Base-by-base conservation (phyloP, 1,284 basidiomycete genomes). In the Somion occarium region DNA sequence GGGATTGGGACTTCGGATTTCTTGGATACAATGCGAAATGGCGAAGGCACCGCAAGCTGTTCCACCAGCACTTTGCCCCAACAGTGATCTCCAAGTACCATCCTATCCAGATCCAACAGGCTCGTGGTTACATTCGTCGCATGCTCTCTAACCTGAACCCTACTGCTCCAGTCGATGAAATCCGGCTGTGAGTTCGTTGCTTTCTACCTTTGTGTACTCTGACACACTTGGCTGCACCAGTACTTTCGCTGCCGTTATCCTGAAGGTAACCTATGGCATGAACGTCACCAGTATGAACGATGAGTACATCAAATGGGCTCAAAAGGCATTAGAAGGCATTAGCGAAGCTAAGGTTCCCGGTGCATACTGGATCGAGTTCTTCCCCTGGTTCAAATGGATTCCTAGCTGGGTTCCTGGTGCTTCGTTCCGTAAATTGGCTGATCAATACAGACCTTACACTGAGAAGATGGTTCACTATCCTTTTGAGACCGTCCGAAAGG, bases 11-110 rank as follows among this genome's bases (percentile, higher is more conserved):
- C 5, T 58, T 74, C 19, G 64, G 64, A 5, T 57, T 70, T 26
- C 55, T 61, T 49, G 58, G 46, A 34, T 73, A 71, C 48, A 67
- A 67, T 1, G 61, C 64, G 4, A 60, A 59, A 3, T 73, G 69
- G 65, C 39, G 59, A 46, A 30, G 55, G 23, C 51, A 59, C 61
- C 38, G 63, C 52, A 41, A 58, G 49, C 44, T 62, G 56, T 60
- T 60, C 52, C 46, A 56, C 25, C 57, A 60, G 37, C 48, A 55
- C 37, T 59, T 58, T 50, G 51, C 55, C 37, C 53, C 39, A 13
- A 26, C 39, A 15, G 53, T 49, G 2, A 44, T 58, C 3, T 52
- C 42, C 5, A 37, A 52, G 11, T 56, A 58, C 44, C 50, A 47
- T 15, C 51, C 49, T 12, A 55, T 56, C 2, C 42, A 64, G 12